Conservation (phyloP, 352 stramenopile species). For the Globisporangium rhizosaccharum region DNA sequence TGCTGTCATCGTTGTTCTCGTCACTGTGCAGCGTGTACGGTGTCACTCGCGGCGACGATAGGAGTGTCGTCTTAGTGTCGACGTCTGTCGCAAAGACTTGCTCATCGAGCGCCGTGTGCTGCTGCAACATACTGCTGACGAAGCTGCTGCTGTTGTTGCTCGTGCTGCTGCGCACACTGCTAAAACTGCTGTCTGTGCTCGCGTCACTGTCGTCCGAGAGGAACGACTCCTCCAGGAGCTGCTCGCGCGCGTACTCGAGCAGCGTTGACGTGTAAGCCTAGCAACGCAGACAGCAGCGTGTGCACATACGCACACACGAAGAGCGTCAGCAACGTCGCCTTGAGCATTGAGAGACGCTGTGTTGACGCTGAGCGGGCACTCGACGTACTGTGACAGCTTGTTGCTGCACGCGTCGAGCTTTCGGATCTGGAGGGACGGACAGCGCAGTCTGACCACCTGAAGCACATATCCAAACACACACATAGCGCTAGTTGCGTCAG, state of each 20-base stretch:
- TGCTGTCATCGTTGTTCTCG: background rate
- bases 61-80: background rate
- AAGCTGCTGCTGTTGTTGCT: conserved; percentile 7
- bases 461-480: background rate
- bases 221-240: conserved; percentile 22
- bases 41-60: background rate
- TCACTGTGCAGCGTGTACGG: conserved; percentile 8
- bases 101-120: conserved; percentile 1
- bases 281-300: conserved; percentile 7
- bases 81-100: background rate
- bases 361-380: background rate
- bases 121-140: background rate
- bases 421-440: conserved; percentile 23
- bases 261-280: conserved; percentile 28
- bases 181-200: conserved; percentile 5
- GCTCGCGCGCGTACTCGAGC: conserved; percentile 24
- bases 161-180: background rate
- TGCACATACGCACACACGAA: conserved; percentile 13
- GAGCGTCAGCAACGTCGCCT: background rate
- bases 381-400: conserved; percentile 11
- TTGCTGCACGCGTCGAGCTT: conserved; percentile 18
- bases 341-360: too few relatives aligned
- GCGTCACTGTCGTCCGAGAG: conserved; percentile 4
- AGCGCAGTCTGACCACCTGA: conserved; percentile 21
- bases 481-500: background rate